Conservation (phyloP, 2,329 filamentous ascomycete species). For the Hypocreales sp. region DNA sequence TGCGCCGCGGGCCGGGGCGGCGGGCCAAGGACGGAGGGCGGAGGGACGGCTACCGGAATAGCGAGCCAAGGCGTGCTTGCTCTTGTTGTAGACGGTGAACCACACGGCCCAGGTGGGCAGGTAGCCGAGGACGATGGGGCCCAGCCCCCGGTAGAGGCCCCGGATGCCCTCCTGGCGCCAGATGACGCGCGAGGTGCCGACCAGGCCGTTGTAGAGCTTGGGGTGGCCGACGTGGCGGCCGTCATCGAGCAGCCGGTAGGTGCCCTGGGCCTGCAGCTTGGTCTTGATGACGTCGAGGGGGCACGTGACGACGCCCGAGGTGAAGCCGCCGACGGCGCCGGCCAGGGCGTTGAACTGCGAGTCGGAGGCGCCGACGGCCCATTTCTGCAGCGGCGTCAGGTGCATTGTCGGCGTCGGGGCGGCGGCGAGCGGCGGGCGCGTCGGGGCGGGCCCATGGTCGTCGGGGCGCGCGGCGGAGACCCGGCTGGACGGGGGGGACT, state of each 20-base stretch:
- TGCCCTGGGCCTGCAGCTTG: constrained; percentile 88
- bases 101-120: constrained; percentile 97
- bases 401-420: constrained; percentile 15
- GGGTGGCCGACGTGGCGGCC: constrained; percentile 32
- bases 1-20: background rate
- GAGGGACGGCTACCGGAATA: constrained; percentile 36
- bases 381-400: constrained; percentile 34
- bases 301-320: constrained; percentile 87
- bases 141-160: constrained; percentile 84
- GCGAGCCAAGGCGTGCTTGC: constrained; percentile 57
- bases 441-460: constrained; percentile 19
- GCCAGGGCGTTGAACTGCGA: constrained; percentile 68
- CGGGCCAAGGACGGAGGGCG: background rate
- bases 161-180: constrained; percentile 77
- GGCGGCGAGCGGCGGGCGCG: constrained; percentile 13
- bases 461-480: constrained; percentile 15
- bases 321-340: constrained; percentile 79
- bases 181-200: constrained; percentile 76
- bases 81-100: constrained; percentile 89
- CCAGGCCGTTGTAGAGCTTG: constrained; percentile 66
- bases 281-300: constrained; percentile 99
- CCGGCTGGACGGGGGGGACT: constrained; percentile 20
- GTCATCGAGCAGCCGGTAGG: constrained; percentile 44
- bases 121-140: constrained; percentile 90
- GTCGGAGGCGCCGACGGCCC: constrained; percentile 40